These are phyloP conservation scores for Starmerella kuoi DNA, from an alignment of 805 yeast species.

Conservation along the genomic window DNA sequence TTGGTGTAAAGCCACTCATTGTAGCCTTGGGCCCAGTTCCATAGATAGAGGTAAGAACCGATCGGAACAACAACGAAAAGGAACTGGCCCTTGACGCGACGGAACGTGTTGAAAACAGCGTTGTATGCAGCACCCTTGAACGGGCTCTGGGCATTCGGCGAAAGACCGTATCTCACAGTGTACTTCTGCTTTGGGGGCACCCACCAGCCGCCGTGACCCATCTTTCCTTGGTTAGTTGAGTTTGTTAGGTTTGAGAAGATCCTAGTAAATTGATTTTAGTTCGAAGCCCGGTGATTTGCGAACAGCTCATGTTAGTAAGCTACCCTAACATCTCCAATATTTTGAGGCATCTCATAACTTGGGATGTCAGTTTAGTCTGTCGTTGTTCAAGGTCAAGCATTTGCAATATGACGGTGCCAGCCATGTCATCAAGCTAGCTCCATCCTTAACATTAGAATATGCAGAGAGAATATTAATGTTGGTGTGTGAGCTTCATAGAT, in stretches of 20 bases:
- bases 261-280: not conserved
- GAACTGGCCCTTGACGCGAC: constrained; percentile 82
- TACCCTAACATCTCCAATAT: no score
- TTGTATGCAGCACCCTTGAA: constrained; percentile 74
- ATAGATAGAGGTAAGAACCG: constrained; percentile 67
- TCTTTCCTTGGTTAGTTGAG: constrained; percentile 4
- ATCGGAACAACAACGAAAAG: constrained; percentile 69
- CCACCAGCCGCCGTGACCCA: constrained; percentile 24
- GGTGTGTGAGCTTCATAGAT: no score
- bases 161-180: constrained; percentile 69
- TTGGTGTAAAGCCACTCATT: constrained; percentile 88
- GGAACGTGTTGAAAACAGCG: constrained; percentile 83
- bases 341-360: no score
- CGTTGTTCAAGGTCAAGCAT: no score
- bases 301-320: not conserved
- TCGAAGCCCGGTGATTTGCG: constrained; percentile 4
- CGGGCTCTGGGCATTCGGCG: constrained; percentile 89
- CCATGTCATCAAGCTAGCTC: no score
- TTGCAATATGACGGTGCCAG: no score
- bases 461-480: no score
- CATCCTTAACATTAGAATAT: no score
- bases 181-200: constrained; percentile 24
- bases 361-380: no score
- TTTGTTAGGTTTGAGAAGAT: not conserved
- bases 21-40: constrained; percentile 81